Evolutionary conservation across 2,329 filamentous ascomycete genomes (phyloP).

Genomic region (Aureobasidium sp.): DNA sequence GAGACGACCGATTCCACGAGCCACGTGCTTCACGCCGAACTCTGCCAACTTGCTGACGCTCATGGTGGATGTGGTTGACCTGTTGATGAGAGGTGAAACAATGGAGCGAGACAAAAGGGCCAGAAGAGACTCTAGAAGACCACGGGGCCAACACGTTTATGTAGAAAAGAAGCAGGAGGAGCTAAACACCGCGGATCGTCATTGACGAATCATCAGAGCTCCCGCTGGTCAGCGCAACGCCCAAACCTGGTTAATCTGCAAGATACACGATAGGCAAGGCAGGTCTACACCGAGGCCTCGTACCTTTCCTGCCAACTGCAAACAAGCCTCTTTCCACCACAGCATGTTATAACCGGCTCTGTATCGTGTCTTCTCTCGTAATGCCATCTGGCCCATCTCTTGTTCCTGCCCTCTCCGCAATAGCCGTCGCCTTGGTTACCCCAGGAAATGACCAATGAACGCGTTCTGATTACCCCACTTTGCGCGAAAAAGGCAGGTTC

Average conservation of each 20-base stretch:
- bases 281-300: conserved; percentile 8
- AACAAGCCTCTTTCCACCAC: neutral
- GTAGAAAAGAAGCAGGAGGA: conserved; percentile 2
- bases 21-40: conserved; percentile 16
- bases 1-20: conserved; percentile 16
- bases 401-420: conserved; percentile 1
- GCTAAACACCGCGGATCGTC: conserved; percentile 2
- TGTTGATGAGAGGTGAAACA: neutral
- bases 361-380: conserved; percentile 5
- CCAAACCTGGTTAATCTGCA: conserved; percentile 9
- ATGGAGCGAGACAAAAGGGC: neutral
- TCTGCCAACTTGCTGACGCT: conserved; percentile 15
- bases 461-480: neutral
- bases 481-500: neutral
- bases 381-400: neutral
- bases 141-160: conserved; percentile 11
- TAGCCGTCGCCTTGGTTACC: neutral
- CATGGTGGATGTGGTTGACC: conserved; percentile 7
- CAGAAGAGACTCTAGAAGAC: neutral
- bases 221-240: neutral
- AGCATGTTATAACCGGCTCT: neutral
- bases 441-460: neutral
- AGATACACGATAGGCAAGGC: neutral
- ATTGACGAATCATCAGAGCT: conserved; percentile 8
- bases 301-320: neutral